phyloP scores from a whole-genome alignment of 192 early-diverging fungal genomes.

The Backusella circina region DNA sequence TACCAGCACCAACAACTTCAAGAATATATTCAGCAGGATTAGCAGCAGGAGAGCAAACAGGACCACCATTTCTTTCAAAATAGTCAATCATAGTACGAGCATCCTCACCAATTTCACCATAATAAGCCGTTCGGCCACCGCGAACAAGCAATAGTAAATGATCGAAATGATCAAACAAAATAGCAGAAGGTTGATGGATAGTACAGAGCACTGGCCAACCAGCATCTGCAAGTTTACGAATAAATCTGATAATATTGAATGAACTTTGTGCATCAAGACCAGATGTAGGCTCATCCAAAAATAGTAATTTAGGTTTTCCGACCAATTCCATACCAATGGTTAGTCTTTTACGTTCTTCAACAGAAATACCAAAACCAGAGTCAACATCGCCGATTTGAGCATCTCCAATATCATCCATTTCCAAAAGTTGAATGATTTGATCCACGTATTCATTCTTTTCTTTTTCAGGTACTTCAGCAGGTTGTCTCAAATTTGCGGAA shows the following conservation, averaged over 20 bases:
- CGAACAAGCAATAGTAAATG: constrained; percentile 73
- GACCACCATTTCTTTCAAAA: constrained; percentile 72
- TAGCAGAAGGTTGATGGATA: constrained; percentile 83
- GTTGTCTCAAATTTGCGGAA: constrained; percentile 72
- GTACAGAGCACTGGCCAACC: constrained; percentile 75
- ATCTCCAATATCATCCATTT: constrained; percentile 67
- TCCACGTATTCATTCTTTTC: constrained; percentile 77
- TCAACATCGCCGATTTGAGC: constrained; percentile 71
- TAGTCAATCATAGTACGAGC: constrained; percentile 62
- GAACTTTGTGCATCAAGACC: constrained; percentile 79
- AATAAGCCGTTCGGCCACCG: constrained; percentile 77
- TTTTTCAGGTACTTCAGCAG: constrained; percentile 50
- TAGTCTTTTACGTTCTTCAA: constrained; percentile 85
- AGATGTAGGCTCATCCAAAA: constrained; percentile 89
- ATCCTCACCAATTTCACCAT: constrained; percentile 75
- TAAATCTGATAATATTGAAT: constrained; percentile 71
- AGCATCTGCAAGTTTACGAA: constrained; percentile 59
- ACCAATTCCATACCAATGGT: constrained; percentile 86
- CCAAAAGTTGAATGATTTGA: constrained; percentile 68
- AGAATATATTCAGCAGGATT: constrained; percentile 89
- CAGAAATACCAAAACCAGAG: constrained; percentile 71
- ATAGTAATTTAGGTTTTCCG: constrained; percentile 70
- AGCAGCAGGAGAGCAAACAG: constrained; percentile 55
- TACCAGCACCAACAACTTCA: constrained; percentile 71
- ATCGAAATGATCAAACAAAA: constrained; percentile 83